Conservation (phyloP, 2,329 filamentous ascomycete species). For the Amesomyces nigricolor region DNA sequence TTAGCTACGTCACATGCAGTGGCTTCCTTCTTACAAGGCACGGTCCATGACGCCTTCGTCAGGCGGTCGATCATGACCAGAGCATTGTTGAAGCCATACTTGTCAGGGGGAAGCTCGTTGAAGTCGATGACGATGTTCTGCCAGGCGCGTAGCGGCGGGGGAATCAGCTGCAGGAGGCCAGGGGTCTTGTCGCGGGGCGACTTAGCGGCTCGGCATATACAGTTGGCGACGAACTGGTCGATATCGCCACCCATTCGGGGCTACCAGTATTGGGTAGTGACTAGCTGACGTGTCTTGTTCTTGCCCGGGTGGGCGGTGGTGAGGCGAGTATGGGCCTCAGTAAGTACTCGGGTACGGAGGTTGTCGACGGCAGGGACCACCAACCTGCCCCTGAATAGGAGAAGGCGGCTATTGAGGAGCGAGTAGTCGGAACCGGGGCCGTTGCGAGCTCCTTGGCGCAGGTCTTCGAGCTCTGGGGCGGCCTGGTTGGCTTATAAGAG, state of each 20-base stretch:
- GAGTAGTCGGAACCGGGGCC: no score
- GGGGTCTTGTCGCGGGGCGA: not conserved
- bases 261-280: no score
- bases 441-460: no score
- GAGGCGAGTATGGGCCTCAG: no score
- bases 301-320: no score
- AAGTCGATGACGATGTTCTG: not conserved
- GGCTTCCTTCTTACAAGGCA: not conserved
- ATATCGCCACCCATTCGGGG: no score
- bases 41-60: not conserved
- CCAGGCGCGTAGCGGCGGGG: not conserved
- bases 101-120: not conserved
- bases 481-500: no score
- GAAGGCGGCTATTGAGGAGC: not conserved
- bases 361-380: no score
- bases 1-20: not conserved
- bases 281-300: no score
- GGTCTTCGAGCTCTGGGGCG: no score
- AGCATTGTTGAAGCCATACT: not conserved
- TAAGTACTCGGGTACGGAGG: no score
- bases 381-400: not conserved
- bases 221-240: not conserved
- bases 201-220: not conserved
- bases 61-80: constrained; percentile 4
- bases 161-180: not conserved